These are phyloP conservation scores for Blepharisma stoltei DNA, from an alignment of 73 alveolate genomes.

Conservation along the genomic window DNA sequence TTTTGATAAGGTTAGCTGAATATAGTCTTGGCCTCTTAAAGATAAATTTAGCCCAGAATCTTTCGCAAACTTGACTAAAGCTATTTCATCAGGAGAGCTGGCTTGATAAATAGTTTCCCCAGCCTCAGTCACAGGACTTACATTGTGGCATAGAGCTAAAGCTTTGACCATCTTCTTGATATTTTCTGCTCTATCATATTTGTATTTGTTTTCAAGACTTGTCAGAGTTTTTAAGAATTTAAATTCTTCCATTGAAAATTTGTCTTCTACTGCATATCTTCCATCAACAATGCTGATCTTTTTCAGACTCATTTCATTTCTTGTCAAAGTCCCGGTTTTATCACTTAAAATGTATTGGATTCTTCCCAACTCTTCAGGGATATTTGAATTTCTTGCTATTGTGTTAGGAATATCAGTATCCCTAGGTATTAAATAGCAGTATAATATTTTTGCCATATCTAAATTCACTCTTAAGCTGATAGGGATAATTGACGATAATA, in stretches of 20 bases:
- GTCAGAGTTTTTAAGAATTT: not conserved
- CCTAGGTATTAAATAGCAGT: constrained; percentile 62
- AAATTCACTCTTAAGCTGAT: constrained; percentile 85
- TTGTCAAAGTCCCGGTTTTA: constrained; percentile 94
- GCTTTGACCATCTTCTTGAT: constrained; percentile 83
- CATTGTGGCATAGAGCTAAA: constrained; percentile 86
- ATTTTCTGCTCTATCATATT: constrained; percentile 59
- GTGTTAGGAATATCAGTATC: constrained; percentile 85
- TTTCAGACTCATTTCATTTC: constrained; percentile 90
- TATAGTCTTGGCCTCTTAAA: constrained; percentile 59
- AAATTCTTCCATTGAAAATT: not conserved
- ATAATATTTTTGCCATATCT: constrained; percentile 81
- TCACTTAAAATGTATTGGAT: constrained; percentile 78
- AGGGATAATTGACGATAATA: constrained; percentile 84
- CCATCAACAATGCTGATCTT: constrained; percentile 33
- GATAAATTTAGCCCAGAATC: constrained; percentile 57
- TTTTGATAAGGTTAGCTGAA: constrained; percentile 51
- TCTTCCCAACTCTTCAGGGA: constrained; percentile 95
- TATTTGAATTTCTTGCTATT: constrained; percentile 78
- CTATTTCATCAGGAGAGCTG: constrained; percentile 93
- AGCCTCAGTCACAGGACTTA: constrained; percentile 74
- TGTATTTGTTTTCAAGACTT: not conserved
- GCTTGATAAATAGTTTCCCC: constrained; percentile 77
- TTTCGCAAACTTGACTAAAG: constrained; percentile 89
- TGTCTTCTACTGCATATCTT: not conserved